Evolutionary conservation across 2,329 filamentous ascomycete species (phyloP), one percentile per base, ranked within the genome.

Genomic region (Venturia effusa): DNA sequence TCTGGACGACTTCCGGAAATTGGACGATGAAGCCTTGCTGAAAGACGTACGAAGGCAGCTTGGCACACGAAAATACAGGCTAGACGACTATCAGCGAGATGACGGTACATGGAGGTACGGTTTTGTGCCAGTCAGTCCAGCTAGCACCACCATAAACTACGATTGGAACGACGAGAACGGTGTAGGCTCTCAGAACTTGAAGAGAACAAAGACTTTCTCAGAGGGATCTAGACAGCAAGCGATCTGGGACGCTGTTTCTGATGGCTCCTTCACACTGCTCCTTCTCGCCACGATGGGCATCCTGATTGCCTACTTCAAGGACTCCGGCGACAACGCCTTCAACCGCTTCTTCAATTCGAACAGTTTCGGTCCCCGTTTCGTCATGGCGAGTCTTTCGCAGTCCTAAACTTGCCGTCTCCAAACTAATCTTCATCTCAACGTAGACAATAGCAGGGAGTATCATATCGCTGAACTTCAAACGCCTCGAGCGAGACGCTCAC

Each of bases 281-380:
- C 62, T 64, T 7, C 27, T 64, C 6, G 62, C 32, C 11, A 32
- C 39, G 8, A 37, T 64, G 40, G 62, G 55, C 7, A 34, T 64
- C 4, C 30, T 64, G 11, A 57, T 61, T 22, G 62, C 30, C 22
- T 64, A 64, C 59, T 64, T 62, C 55, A 61, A 61, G 37, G 57
- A 63, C 24, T 60, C 32, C 15, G 17, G 40, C 30, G 60, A 65
- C 24, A 59, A 8, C 11, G 57, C 37, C 24, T 66, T 65, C 45
- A 63, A 65, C 19, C 40, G 37, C 32, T 66, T 66, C 30, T 65
- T 66, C 55, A 65, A 65, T 24, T 27, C 39, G 15, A 60, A 63
- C 27, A 32, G 30, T 13, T 66, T 66, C 39, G 65, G 65, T 6
- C 63, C 64, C 3, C 39, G 59, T 3, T 66, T 66, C 17, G 19